A percentile compares a stretch with the other conserved stretches of the same genome.
These are phyloP conservation scores for Plantago coronopus DNA, from an alignment of 305 asterid genomes.

Conservation along the genomic window DNA sequence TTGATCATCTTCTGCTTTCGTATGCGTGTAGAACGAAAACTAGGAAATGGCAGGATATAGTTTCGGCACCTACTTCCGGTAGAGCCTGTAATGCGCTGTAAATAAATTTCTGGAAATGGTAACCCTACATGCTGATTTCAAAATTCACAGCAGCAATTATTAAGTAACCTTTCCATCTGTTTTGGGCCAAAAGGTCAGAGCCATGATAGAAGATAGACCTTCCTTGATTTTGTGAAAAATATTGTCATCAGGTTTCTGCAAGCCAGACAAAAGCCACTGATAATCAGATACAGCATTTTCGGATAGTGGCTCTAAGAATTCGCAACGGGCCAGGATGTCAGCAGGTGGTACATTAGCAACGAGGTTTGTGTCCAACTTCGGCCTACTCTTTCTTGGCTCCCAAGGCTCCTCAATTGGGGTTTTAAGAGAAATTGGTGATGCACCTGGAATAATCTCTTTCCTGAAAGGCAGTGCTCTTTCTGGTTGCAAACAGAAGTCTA, in stretches of 20 bases:
- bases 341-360: constrained; percentile 58
- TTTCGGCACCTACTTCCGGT: no score
- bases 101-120: no score
- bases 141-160: no score
- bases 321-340: constrained; percentile 67
- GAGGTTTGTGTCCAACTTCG: constrained; percentile 76
- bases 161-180: not conserved
- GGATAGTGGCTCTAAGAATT: constrained; percentile 75
- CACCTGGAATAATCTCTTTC: constrained; percentile 61
- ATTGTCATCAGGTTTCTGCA: constrained; percentile 37
- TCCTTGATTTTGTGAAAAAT: not conserved
- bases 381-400: constrained; percentile 36
- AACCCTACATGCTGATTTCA: no score
- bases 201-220: not conserved
- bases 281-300: constrained; percentile 59
- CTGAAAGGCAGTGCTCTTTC: constrained; percentile 64
- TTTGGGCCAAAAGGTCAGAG: not conserved
- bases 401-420: constrained; percentile 30
- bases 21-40: no score
- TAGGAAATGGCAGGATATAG: no score
- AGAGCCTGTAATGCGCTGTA: no score
- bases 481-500: constrained; percentile 78
- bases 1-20: no score
- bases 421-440: constrained; percentile 63
- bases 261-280: constrained; percentile 49